Evolutionary conservation across 768 basidiomycete species (phyloP), one percentile per base, ranked within the genome.

Genomic region (Tricholoma terreum): DNA sequence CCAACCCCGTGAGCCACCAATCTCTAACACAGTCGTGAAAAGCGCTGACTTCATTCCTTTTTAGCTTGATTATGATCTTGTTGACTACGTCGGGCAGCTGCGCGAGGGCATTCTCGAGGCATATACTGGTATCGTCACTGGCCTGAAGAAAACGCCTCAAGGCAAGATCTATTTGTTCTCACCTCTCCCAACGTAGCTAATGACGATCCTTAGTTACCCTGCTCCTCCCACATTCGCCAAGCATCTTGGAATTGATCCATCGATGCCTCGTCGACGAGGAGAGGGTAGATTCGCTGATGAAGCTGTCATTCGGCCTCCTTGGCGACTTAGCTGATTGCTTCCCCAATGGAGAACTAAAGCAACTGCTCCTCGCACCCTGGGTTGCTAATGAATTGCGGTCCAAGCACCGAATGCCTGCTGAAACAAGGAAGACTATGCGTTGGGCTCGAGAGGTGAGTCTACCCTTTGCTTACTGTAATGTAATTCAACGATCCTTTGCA

Each of bases 51-150:
- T 45, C 54, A 61, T 61, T 10, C 10, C 53, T 57, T 24, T 50
- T 9, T 58, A 83, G 92, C 83, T 89, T 34, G 92, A 95, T 69
- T 90, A 86, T 63, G 94, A 96, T 60, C 83, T 95, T 56, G 82
- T 95, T 56, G 97, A 99, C 62, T 98, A 98, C 67, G 92, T 96
- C 45, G 81, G 84, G 53, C 84, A 84, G 53, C 80, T 99, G 56
- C 85, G 97, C 35, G 97, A 98, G 66, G 94, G 94, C 45, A 98
- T 99, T 62, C 77, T 98, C 31, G 97, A 99, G 71, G 96, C 97
- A 2, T 98, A 97, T 66, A 96, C 92, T 4, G 95, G 96, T 22
- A 88, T 99, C 61, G 86, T 98, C 58, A 88, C 92, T 35, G 94
- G 90, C 0, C 76, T 98, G 67, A 95, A 94, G 78, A 86, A 85